Conservation (phyloP, 768 basidiomycete genomes). For the Mycena kentingensis region DNA sequence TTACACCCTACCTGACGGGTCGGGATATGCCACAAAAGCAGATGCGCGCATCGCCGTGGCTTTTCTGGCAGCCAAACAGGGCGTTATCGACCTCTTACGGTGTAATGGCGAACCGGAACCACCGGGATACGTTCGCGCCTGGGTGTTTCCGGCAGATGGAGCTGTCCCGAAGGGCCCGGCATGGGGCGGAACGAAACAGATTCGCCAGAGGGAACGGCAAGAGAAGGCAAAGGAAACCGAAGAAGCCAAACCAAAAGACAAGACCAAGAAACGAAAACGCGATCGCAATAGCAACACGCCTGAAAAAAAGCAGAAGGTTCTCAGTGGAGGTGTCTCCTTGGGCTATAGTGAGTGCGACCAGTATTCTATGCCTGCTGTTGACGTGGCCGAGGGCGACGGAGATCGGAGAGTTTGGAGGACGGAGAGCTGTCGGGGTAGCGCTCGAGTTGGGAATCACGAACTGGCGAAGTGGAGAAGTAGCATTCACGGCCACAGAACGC, state of each 20-base stretch:
- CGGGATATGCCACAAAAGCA: constrained; percentile 57
- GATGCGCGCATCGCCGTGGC: constrained; percentile 66
- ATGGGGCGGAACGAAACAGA: constrained; percentile 38
- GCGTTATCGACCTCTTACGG: constrained; percentile 61
- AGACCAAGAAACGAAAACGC: constrained; percentile 24
- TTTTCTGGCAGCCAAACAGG: constrained; percentile 53
- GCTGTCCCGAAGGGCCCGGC: constrained; percentile 26
- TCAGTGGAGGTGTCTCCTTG: background rate
- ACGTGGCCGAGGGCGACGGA: no score
- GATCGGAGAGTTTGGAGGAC: background rate
- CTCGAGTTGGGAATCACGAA: no score
- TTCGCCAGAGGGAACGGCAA: constrained; percentile 20
- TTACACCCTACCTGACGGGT: constrained; percentile 49
- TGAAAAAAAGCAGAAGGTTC: constrained; percentile 9
- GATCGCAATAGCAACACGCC: constrained; percentile 1
- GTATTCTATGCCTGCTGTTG: no score
- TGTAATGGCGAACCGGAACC: constrained; percentile 49
- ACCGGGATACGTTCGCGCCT: constrained; percentile 43
- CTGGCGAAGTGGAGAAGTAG: no score
- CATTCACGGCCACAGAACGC: no score
- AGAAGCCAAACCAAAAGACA: constrained; percentile 27
- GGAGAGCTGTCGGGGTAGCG: background rate
- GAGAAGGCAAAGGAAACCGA: constrained; percentile 36
- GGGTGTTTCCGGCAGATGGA: constrained; percentile 31
- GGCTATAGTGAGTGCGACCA: background rate